phyloP scores from a whole-genome alignment of 257 asterid genomes.

The Nicotiana knightiana region DNA sequence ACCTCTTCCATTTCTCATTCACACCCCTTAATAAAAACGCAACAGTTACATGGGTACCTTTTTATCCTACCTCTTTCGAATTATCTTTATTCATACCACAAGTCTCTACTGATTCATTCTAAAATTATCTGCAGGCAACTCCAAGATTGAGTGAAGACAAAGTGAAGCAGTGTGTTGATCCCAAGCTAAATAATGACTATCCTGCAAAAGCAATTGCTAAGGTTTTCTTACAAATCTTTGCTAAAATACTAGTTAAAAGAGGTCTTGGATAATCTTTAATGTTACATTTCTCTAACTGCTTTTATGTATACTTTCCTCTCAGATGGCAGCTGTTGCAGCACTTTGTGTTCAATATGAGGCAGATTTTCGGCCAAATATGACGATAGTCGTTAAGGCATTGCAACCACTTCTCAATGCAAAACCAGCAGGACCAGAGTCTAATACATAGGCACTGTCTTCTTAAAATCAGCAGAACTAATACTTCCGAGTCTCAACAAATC shows the following conservation, averaged over 20 bases:
- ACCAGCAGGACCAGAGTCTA: conserved; percentile 35
- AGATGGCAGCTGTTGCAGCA: conserved; percentile 99
- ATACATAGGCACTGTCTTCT: not conserved
- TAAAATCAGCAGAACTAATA: not conserved
- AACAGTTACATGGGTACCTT: conserved; percentile 73
- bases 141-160: conserved; percentile 88
- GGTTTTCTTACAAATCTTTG: conserved; percentile 26
- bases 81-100: not conserved
- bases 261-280: not conserved
- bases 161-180: conserved; percentile 84
- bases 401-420: conserved; percentile 87
- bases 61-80: not conserved
- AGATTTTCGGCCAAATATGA: conserved; percentile 92
- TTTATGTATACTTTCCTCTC: not conserved
- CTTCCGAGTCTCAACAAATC: not conserved
- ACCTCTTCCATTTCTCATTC: too few relatives aligned
- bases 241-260: not conserved
- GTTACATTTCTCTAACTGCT: not conserved
- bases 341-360: conserved; percentile 94
- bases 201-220: conserved; percentile 84
- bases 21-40: too few relatives aligned
- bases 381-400: conserved; percentile 89
- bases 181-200: conserved; percentile 57
- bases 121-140: conserved; percentile 50
- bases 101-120: not conserved